Evolutionary conservation across 176 grass and related monocot species (phyloP).

Genomic region (Puya raimondii): DNA sequence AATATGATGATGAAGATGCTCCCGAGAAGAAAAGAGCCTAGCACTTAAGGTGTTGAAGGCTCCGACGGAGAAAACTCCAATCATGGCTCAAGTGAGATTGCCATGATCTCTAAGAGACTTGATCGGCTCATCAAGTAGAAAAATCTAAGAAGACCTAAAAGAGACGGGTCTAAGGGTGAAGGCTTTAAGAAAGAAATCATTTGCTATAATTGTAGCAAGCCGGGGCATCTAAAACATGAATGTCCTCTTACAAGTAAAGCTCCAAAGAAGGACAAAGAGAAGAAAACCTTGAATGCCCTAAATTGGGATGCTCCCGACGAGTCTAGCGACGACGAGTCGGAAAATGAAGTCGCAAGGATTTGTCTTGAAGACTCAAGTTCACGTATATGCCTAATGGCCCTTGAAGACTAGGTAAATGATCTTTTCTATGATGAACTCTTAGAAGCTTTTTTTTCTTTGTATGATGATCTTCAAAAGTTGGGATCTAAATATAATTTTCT

Average conservation of each 20-base stretch:
- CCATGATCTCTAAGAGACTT: no score
- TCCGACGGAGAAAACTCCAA: no score
- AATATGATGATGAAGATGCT: background rate
- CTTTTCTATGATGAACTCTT: background rate
- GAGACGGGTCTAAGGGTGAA: background rate
- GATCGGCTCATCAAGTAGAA: no score
- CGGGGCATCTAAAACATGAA: background rate
- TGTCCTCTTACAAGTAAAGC: background rate
- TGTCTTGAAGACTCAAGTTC: background rate
- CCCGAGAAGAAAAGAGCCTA: background rate
- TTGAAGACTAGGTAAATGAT: background rate
- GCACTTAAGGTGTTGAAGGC: background rate
- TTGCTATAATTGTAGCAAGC: background rate
- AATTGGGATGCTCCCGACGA: background rate
- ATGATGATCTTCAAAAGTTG: background rate
- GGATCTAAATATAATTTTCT: background rate
- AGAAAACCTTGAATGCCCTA: background rate
- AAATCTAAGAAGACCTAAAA: background rate
- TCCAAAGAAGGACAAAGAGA: background rate
- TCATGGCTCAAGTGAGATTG: background rate
- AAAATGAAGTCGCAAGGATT: background rate
- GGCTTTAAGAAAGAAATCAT: no score
- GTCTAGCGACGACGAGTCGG: background rate
- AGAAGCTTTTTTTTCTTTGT: background rate
- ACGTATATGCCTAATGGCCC: no score